Base-by-base conservation (phyloP, 192 early-diverging fungal genomes). In the Linderina pennispora region DNA sequence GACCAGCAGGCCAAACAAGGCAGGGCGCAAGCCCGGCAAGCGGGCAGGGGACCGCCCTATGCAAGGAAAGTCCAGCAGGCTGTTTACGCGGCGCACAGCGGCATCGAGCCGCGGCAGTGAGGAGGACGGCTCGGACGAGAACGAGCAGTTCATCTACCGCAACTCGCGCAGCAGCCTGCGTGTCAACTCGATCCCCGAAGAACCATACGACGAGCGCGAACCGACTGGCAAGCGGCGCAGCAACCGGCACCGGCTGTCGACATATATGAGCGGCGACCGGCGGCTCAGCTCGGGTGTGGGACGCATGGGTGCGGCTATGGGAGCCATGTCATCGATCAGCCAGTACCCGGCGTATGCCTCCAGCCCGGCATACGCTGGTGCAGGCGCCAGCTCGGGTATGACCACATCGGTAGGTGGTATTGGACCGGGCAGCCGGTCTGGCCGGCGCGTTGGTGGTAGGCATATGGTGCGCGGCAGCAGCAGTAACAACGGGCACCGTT, bases 141-240 rank as follows among this genome's bases (percentile, higher is more conserved):
- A 75, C 2, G 72, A 75, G 60, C 57, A 64, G 55, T 67, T 67
- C 28, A 67, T 75, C 4, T 75, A 75, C 43, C 72, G 65, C 49
- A 55, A 75, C 46, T 58, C 72, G 49, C 64, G 72, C 8, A 62
- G 41, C 48, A 66, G 72, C 40, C 60, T 66, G 35, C 66, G 63
- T 36, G 66, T 70, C 22, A 70, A 60, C 52, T 70, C 59, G 25
- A 70, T 70, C 11, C 66, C 66, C 37, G 66, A 70, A 31, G 66
- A 70, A 17, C 25, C 43, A 13, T 48, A 40, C 35, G 65, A 69
- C 4, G 45, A 46, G 21, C 45, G 45, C 17, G 59, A 70, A 18
- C 54, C 39, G 34, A 43, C 28, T 21, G 16, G 35, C 23, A 40
- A 51, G 26, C 55, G 66, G 14, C 55, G 54, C 40, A 36, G 55